Base-by-base conservation (phyloP, 345 rosid genomes). In the Salix koriyanagi region DNA sequence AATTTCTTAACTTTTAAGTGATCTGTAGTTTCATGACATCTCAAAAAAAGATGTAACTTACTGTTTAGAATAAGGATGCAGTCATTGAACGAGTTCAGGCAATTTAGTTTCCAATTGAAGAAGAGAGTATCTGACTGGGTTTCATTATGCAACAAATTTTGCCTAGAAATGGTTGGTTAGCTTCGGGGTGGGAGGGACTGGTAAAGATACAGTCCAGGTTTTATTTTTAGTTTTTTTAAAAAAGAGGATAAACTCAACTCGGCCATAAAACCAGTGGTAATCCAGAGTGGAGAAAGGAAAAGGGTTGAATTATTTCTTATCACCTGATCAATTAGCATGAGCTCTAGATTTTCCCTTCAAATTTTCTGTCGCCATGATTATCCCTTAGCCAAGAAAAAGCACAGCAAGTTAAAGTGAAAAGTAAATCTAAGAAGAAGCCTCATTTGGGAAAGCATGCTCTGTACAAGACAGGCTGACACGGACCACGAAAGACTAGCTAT, bases 401-500 rank as follows among this genome's bases (percentile, higher is more conserved):
- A 62, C 23, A 65, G 50, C 60, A 74, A 34, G 18, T 30, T 12
- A 1, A 39, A 68, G 48, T 34, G 16, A 75, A 54, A 21, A 75
- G 26, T 32, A 67, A 74, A 76, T 74, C 54, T 16, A 58, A 15
- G 70, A 71, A 70, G 67, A 80, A 70, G 76, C 72, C 72, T 71
- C 74, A 72, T 69, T 73, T 66, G 76, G 69, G 67, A 62, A 13
- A 68, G 65, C 77, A 78, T 76, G 65, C 30, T 42, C 84, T 77
- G 82, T 76, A 84, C 82, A 81, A 73, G 71, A 81, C 60, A 80
- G 78, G 76, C 67, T 46, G 68, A 25, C 32, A 73, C 30, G 16
- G 32, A 72, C 78, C 48, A 72, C 18, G 70, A 78, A 71, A 68
- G 76, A 73, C 79, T 41, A 34, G 73, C 65, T 12, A 72, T 8